Evolutionary conservation across 805 yeast genomes (phyloP).

Genomic region (Lipomyces yamanashiensis): DNA sequence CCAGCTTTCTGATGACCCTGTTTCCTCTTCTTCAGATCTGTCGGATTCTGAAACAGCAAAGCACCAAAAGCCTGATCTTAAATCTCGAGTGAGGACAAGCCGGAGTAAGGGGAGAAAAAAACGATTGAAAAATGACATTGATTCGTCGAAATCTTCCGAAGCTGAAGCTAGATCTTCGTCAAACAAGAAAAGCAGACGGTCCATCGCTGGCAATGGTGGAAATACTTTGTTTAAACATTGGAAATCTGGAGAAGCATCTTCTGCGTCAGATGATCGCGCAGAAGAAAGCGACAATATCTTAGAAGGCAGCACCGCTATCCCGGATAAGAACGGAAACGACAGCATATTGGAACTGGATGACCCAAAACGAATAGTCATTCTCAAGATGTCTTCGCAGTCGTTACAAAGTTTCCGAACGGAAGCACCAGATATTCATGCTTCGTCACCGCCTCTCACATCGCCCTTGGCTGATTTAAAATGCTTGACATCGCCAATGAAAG

Average conservation of each 20-base stretch:
- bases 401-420: neutral
- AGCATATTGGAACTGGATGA: neutral
- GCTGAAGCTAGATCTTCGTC: neutral
- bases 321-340: neutral
- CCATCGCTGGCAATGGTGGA: neutral
- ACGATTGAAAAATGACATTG: neutral
- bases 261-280: neutral
- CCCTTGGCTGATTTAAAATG: neutral
- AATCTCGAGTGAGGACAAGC: too few relatives aligned
- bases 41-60: neutral
- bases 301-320: neutral
- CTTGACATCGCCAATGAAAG: neutral
- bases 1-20: slow-evolving; percentile 23
- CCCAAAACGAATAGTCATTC: neutral
- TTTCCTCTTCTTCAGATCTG: slow-evolving; percentile 4
- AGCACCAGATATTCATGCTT: neutral
- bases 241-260: neutral
- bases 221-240: slow-evolving; percentile 1
- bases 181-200: neutral
- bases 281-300: neutral
- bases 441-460: neutral
- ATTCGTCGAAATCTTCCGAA: neutral
- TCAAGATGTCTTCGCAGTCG: neutral
- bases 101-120: neutral
- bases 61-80: neutral